A percentile compares a stretch with the other conserved stretches of the same genome.
Conservation (phyloP, 208 protist genomes). For the Strigomonas galati region DNA sequence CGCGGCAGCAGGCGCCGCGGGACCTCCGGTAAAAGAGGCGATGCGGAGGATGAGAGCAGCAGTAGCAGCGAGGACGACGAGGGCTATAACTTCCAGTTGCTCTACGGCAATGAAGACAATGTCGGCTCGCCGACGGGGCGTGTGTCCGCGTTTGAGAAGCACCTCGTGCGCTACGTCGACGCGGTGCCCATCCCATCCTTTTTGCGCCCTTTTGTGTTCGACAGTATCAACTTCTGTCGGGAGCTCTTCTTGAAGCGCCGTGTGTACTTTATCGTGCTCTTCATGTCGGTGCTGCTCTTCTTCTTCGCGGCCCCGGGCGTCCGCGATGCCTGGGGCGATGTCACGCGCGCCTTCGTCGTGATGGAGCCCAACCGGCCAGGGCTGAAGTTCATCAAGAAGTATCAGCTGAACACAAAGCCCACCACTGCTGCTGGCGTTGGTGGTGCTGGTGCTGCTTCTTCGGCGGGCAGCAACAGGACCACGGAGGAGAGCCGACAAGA, state of each 20-base stretch:
- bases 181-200: slow-evolving; percentile 28
- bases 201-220: slow-evolving; percentile 36
- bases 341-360: slow-evolving; percentile 57
- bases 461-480: too few species aligned
- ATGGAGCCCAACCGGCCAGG: slow-evolving; percentile 70
- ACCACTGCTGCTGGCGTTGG: too few species aligned
- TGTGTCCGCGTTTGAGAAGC: slow-evolving; percentile 20
- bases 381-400: slow-evolving; percentile 34
- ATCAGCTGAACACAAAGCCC: slow-evolving; percentile 13
- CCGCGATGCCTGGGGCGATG: slow-evolving; percentile 24
- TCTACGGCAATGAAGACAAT: not conserved
- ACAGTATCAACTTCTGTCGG: slow-evolving; percentile 50
- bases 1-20: too few species aligned
- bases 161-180: slow-evolving; percentile 19
- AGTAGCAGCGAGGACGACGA: not conserved
- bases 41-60: too few species aligned
- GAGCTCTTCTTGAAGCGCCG: slow-evolving; percentile 46
- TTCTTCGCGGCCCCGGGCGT: slow-evolving; percentile 6
- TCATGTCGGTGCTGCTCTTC: slow-evolving; percentile 26
- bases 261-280: slow-evolving; percentile 36
- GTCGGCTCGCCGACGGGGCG: not conserved
- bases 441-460: too few species aligned
- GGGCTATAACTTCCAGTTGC: not conserved
- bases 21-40: too few species aligned
- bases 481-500: slow-evolving; percentile 61